phyloP scores from a whole-genome alignment of 2,329 filamentous ascomycete genomes.

The Fragosphaeria purpurea region DNA sequence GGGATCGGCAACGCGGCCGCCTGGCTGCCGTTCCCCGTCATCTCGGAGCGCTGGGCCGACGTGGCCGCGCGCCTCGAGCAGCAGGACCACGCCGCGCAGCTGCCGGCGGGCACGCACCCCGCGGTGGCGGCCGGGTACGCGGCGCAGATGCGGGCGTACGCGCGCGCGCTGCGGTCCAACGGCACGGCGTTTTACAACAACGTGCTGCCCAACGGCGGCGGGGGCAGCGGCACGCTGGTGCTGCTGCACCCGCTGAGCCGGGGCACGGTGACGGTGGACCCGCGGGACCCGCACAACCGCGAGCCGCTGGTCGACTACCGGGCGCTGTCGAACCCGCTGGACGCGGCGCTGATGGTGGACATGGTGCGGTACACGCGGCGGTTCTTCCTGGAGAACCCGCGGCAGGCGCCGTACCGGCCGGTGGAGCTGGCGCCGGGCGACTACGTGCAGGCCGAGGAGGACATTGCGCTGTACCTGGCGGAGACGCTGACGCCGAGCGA shows the following conservation, averaged over 20 bases:
- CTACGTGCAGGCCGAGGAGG: conserved; percentile 20
- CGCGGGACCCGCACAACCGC: conserved; percentile 24
- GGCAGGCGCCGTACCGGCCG: conserved; percentile 23
- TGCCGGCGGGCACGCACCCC: conserved; percentile 23
- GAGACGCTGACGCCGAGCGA: conserved; percentile 14
- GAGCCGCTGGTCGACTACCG: conserved; percentile 29
- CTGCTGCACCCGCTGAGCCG: conserved; percentile 29
- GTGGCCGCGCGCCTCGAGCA: conserved; percentile 18
- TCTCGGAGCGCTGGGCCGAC: conserved; percentile 17
- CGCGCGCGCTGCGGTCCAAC: conserved; percentile 18
- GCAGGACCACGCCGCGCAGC: conserved; percentile 23
- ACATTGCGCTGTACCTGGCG: conserved; percentile 15
- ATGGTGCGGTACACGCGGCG: conserved; percentile 28
- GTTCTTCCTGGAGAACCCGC: conserved; percentile 18
- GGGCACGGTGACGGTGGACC: conserved; percentile 28
- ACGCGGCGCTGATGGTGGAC: conserved; percentile 35
- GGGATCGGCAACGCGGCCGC: conserved; percentile 20
- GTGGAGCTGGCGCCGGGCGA: conserved; percentile 26
- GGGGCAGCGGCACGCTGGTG: conserved; percentile 19
- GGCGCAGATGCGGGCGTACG: conserved; percentile 23
- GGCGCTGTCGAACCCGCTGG: conserved; percentile 36
- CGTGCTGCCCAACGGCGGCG: conserved; percentile 20
- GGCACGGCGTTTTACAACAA: conserved; percentile 23
- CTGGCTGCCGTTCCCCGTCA: conserved; percentile 24
- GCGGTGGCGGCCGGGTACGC: conserved; percentile 28